phyloP scores from a whole-genome alignment of 1,284 basidiomycete species.

The Boletus sp. region DNA sequence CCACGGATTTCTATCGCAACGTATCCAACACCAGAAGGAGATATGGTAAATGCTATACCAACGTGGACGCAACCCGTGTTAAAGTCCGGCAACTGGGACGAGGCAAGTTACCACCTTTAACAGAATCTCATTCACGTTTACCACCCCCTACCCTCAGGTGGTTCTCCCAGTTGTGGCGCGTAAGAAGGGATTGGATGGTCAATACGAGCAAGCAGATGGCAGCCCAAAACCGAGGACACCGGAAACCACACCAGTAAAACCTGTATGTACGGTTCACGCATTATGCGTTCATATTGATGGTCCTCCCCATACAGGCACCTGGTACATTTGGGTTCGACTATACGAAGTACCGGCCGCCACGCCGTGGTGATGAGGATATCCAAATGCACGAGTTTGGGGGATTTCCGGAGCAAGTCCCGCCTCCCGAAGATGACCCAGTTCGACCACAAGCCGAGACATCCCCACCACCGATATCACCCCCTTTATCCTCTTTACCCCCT shows the following conservation, averaged over 20 bases:
- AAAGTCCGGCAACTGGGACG: slow-evolving; percentile 70
- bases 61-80: slow-evolving; percentile 71
- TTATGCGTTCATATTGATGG: slow-evolving; percentile 5
- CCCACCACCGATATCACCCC: slow-evolving; percentile 3
- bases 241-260: slow-evolving; percentile 41
- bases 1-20: slow-evolving; percentile 49
- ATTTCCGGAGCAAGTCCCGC: slow-evolving; percentile 19
- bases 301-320: slow-evolving; percentile 51
- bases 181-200: slow-evolving; percentile 71
- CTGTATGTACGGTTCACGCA: slow-evolving; percentile 40
- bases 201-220: slow-evolving; percentile 63
- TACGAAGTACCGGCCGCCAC: slow-evolving; percentile 55
- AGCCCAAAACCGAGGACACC: slow-evolving; percentile 50
- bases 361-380: slow-evolving; percentile 40
- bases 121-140: slow-evolving; percentile 9
- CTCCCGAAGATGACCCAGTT: slow-evolving; percentile 16
- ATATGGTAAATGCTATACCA: slow-evolving; percentile 65
- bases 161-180: slow-evolving; percentile 74
- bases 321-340: slow-evolving; percentile 78
- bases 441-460: slow-evolving; percentile 15
- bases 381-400: slow-evolving; percentile 67
- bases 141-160: slow-evolving; percentile 34
- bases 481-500: slow-evolving; percentile 11
- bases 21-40: slow-evolving; percentile 55
- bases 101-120: slow-evolving; percentile 43